Conservation (phyloP, 331 rosid genomes). For the Cucumis variabilis region DNA sequence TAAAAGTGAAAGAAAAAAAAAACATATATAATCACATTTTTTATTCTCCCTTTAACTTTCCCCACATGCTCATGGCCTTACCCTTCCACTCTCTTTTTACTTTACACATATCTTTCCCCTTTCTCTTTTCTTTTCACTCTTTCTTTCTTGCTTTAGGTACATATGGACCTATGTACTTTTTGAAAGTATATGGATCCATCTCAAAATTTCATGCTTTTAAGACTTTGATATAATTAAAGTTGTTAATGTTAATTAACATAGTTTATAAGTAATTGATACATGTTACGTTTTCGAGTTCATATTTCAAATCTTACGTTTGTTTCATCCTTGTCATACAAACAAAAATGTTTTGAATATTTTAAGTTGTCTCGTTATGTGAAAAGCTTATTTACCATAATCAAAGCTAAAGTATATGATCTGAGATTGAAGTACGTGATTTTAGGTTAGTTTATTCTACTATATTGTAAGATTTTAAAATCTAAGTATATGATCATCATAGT, state of each 20-base stretch:
- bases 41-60: not conserved
- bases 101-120: not conserved
- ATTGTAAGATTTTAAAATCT: no score
- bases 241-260: no score
- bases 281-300: no score
- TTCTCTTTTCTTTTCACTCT: not conserved
- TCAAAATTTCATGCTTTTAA: not conserved
- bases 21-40: no score
- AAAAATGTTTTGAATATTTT: not conserved
- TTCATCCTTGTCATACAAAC: no score
- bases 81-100: not conserved
- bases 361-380: not conserved
- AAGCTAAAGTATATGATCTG: no score
- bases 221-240: not conserved
- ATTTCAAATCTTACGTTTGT: no score
- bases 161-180: not conserved
- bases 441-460: no score
- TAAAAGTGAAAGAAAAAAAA: no score
- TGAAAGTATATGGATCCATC: not conserved
- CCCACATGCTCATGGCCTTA: conserved; percentile 16
- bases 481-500: no score
- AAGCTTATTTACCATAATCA: no score
- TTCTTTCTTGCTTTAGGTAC: not conserved
- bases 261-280: not conserved
- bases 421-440: no score